Percentiles rank a stretch among this genome's conserved stretches.
phyloP scores from a whole-genome alignment of 2,329 filamentous ascomycete species.

The Davidsoniella eucalypti region DNA sequence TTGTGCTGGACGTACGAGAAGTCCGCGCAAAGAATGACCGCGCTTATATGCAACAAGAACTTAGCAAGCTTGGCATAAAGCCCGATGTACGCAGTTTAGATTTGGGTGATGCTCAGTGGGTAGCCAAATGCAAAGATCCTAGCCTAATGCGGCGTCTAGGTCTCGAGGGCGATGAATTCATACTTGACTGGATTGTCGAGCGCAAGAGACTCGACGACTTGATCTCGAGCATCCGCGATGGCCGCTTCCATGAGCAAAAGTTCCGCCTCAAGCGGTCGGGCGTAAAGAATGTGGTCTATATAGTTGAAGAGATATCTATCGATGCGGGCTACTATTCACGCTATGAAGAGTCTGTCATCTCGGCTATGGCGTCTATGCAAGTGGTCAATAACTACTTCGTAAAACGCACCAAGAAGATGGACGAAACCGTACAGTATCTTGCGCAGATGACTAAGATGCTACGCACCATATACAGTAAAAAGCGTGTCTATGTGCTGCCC shows the following conservation, averaged over 20 bases:
- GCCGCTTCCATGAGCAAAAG: constrained; percentile 71
- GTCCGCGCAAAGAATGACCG: constrained; percentile 55
- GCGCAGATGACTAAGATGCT: constrained; percentile 54
- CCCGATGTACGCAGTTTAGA: constrained; percentile 53
- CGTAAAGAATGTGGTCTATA: constrained; percentile 60
- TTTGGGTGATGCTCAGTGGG: constrained; percentile 63
- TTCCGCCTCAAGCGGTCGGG: constrained; percentile 59
- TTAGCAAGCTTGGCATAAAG: constrained; percentile 46
- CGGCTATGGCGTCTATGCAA: constrained; percentile 60
- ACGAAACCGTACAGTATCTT: constrained; percentile 63
- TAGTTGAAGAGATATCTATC: constrained; percentile 58
- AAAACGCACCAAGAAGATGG: constrained; percentile 57
- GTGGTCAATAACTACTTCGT: constrained; percentile 67
- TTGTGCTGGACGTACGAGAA: constrained; percentile 62
- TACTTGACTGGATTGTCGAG: constrained; percentile 68
- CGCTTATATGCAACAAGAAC: constrained; percentile 59
- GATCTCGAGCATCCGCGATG: constrained; percentile 65
- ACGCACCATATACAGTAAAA: constrained; percentile 44
- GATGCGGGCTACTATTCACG: constrained; percentile 34
- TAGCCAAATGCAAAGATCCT: constrained; percentile 53
- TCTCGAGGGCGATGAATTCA: constrained; percentile 49
- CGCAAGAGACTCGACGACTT: constrained; percentile 68
- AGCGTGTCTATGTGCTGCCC: constrained; percentile 46
- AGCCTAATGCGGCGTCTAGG: constrained; percentile 38
- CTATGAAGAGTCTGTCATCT: constrained; percentile 51